Base-by-base conservation (phyloP, 768 basidiomycete genomes). In the Macrocybe gigantea region DNA sequence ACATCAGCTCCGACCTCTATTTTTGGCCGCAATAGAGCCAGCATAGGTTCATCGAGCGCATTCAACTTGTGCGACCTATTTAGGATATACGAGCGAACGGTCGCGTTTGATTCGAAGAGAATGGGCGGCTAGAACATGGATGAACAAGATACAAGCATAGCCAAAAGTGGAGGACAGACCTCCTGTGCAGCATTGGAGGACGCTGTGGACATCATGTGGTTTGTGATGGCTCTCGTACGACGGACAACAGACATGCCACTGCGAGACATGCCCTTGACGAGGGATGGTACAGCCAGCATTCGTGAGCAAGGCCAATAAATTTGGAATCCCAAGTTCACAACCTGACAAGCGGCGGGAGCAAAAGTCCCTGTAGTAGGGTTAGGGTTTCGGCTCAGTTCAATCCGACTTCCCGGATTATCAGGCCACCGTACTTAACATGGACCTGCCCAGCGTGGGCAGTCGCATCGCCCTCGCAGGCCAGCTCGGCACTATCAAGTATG, bases 31-130 rank as follows among this genome's bases (percentile, higher is more conserved):
- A 98, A 69, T 6, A 79, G 55, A 30, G 76, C 62, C 30, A 96
- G 78, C 91, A 96, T 95, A 34, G 77, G 71, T 36, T 77, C 70
- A 61, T 90, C 80, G 47, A 97, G 75, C 2, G 90, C 82, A 69
- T 98, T 98, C 33, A 88, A 73, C 64, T 89, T 88, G 50, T 62
- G 63, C 0, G 88, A 80, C 46, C 93, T 77, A 59, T 96, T 95
- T 45, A 98, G 79, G 37, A 79, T 74, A 59, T 85, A 93, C 15
- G 76, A 80, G 50, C 92, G 75, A 29, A 82, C 59, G 48, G 73
- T 71, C 38, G 79, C 71, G 44, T 77, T 78, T 22, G 84, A 82
- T 60, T 88, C 80, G 58, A 88, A 91, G 33, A 79, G 67, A 29
- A 93, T 83, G 36, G 78, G 71, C 8, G 69, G 60, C 75, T 78